A percentile compares a stretch with the other conserved stretches of the same genome.
phyloP scores from a whole-genome alignment of 257 asterid species.

The Scutellaria barbata region DNA sequence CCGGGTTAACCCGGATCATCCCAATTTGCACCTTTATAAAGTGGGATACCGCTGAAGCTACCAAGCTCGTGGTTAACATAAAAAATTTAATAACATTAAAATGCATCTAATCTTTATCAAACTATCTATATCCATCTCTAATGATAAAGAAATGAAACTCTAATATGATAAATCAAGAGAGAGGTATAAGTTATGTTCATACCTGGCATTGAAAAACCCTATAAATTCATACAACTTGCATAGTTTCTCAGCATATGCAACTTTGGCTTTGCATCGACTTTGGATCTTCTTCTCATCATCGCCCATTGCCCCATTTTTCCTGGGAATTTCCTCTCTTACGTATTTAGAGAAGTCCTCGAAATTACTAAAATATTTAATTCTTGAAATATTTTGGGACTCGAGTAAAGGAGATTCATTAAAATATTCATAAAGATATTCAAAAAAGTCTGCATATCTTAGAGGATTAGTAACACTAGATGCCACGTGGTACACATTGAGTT shows the following conservation, averaged over 20 bases:
- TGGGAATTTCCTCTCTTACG: slow-evolving; percentile 12
- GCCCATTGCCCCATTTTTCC: not conserved
- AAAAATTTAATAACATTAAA: too few species aligned
- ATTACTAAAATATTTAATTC: not conserved
- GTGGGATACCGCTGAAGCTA: too few species aligned
- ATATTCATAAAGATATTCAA: slow-evolving; percentile 13
- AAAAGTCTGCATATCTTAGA: slow-evolving; percentile 1
- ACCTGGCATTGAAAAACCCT: slow-evolving; percentile 44
- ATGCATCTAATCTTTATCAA: too few species aligned
- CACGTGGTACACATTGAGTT: slow-evolving; percentile 25
- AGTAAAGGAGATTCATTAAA: slow-evolving; percentile 28
- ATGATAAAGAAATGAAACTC: too few species aligned
- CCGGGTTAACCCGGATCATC: too few species aligned
- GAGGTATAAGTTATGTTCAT: not conserved
- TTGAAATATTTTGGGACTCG: not conserved
- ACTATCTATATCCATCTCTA: too few species aligned
- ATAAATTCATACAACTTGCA: slow-evolving; percentile 47
- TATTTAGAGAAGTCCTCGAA: slow-evolving; percentile 25
- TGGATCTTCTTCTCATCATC: not conserved
- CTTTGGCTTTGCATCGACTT: slow-evolving; percentile 35
- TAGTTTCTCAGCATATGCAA: slow-evolving; percentile 41
- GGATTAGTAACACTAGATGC: slow-evolving; percentile 20
- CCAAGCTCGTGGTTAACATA: too few species aligned
- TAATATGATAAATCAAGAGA: too few species aligned
- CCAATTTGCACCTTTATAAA: too few species aligned